phyloP scores from a whole-genome alignment of 257 asterid genomes.

The Gentiana macrophylla region DNA sequence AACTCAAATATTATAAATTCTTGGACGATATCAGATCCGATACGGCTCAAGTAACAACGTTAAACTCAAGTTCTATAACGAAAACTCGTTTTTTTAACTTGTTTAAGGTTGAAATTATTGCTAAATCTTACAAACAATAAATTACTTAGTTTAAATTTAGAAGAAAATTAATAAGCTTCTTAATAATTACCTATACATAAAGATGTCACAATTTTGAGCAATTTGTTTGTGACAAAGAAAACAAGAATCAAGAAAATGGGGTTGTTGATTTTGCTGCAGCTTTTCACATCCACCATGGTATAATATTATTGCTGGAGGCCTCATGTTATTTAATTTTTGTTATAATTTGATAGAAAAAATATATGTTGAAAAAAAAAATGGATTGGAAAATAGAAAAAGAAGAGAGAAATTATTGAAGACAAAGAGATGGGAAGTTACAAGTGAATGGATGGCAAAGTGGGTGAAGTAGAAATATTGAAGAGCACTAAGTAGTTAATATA shows the following conservation, averaged over 20 bases:
- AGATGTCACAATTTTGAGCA: slow-evolving; percentile 68
- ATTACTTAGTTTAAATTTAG: not conserved
- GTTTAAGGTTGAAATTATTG: too few species aligned
- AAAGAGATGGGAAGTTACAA: not conserved
- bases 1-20: too few species aligned
- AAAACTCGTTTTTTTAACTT: too few species aligned
- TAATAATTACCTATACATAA: slow-evolving; percentile 79
- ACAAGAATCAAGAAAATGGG: slow-evolving; percentile 87
- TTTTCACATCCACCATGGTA: slow-evolving; percentile 43
- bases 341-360: too few species aligned
- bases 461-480: not conserved
- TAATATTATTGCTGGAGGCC: slow-evolving; percentile 9
- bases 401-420: not conserved
- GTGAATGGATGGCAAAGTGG: not conserved
- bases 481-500: too few species aligned
- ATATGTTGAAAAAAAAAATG: not conserved
- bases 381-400: not conserved
- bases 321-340: slow-evolving; percentile 18
- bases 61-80: too few species aligned
- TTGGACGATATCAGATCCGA: too few species aligned
- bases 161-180: not conserved
- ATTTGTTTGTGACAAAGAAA: slow-evolving; percentile 53
- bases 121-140: too few species aligned
- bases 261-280: slow-evolving; percentile 15
- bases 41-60: too few species aligned